Conservation (phyloP, 23 red algal species). For the Gracilariopsis chorda region DNA sequence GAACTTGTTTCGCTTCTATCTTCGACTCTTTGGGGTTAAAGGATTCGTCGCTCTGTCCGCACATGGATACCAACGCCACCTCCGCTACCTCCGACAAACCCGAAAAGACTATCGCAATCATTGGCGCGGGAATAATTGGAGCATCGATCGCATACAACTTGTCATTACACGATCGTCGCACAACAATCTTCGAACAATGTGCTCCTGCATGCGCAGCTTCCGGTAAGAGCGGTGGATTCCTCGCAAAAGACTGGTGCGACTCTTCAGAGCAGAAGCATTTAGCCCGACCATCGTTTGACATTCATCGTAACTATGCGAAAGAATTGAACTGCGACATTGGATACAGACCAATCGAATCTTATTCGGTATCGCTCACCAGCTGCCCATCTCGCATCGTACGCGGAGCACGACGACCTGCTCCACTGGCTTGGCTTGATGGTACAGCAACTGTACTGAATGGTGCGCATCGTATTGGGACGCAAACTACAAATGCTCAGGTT, state of each 20-base stretch:
- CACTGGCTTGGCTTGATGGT: constrained; percentile 43
- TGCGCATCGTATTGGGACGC: constrained; percentile 24
- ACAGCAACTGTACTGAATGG: neutral
- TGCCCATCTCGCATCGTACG: neutral
- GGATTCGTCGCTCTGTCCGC: too few species aligned
- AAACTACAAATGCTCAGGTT: constrained; percentile 55
- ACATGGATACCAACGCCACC: too few species aligned
- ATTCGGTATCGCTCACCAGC: constrained; percentile 20
- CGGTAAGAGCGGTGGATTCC: constrained; percentile 70
- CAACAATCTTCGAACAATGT: constrained; percentile 27
- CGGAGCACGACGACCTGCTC: neutral
- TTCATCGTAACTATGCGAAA: constrained; percentile 37
- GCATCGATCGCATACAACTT: constrained; percentile 74
- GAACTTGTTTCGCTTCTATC: too few species aligned
- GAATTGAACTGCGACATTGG: neutral
- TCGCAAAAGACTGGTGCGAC: constrained; percentile 66
- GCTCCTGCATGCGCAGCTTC: constrained; percentile 58
- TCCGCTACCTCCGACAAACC: too few species aligned
- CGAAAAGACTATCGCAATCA: constrained; percentile 24
- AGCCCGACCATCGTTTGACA: constrained; percentile 34
- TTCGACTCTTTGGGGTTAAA: too few species aligned
- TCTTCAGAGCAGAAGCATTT: neutral
- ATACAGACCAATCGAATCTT: constrained; percentile 46
- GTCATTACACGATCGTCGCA: neutral
- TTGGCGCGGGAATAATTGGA: constrained; percentile 77